Evolutionary conservation across 495 filamentous ascomycete genomes (phyloP).

Genomic region (Bombardia bombarda): DNA sequence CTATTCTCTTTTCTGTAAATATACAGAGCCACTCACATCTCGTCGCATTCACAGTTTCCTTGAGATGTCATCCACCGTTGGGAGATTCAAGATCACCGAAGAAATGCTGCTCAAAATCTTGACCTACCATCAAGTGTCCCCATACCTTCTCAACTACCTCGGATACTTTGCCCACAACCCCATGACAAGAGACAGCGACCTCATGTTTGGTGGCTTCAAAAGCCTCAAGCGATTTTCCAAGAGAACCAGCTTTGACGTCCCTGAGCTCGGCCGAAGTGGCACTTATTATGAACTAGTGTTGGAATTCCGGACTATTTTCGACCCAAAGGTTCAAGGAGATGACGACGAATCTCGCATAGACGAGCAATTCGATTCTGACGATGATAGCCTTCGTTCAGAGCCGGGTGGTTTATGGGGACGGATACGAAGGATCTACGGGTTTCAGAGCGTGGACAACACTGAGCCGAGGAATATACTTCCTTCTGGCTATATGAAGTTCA

Average conservation of each 20-base stretch:
- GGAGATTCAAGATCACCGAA: constrained; percentile 7
- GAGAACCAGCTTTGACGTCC: background rate
- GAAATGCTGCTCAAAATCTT: constrained; percentile 9
- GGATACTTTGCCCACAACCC: background rate
- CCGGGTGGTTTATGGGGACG: background rate
- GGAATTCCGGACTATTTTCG: constrained; percentile 4
- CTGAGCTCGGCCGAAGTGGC: constrained; percentile 8
- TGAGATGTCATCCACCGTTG: background rate
- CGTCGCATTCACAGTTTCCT: background rate
- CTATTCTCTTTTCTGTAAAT: background rate
- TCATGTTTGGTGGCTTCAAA: constrained; percentile 7
- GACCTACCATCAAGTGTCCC: constrained; percentile 11
- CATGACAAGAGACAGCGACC: background rate
- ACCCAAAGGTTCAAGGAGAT: background rate
- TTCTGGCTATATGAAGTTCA: background rate
- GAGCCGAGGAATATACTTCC: background rate
- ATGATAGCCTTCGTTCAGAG: background rate
- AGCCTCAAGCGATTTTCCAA: background rate
- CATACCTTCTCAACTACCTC: constrained; percentile 7
- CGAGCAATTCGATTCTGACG: no score
- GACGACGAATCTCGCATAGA: background rate
- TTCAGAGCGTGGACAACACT: background rate
- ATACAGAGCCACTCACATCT: background rate
- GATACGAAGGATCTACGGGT: no score
- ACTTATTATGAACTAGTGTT: constrained; percentile 7